A percentile compares a stretch with the other conserved stretches of the same genome.
These are phyloP conservation scores for Silene conica DNA, from an alignment of 148 eudicot genomes.

Conservation along the genomic window DNA sequence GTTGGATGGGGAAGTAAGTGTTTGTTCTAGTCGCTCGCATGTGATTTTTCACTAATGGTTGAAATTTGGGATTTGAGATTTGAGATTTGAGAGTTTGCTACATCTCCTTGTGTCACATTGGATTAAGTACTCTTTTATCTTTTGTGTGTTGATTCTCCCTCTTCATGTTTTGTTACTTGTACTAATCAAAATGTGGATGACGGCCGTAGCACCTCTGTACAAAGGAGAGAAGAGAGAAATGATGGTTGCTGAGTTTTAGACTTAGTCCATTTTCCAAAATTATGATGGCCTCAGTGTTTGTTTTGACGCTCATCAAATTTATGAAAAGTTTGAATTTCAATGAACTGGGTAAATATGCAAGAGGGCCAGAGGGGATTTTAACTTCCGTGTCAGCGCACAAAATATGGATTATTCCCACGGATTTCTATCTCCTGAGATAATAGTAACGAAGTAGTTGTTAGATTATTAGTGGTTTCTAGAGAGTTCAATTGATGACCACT, in stretches of 20 bases:
- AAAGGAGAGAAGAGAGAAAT: background rate
- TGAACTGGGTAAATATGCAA: background rate
- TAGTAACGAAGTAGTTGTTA: no score
- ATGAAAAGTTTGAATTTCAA: no score
- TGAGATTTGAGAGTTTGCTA: background rate
- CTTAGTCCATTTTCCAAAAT: background rate
- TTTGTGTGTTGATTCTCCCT: background rate
- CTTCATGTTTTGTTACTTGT: background rate
- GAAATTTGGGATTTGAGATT: background rate
- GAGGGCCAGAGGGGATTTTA: background rate
- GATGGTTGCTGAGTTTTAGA: background rate
- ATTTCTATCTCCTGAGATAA: no score
- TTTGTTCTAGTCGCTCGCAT: constrained; percentile 5
- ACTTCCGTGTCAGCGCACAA: background rate
- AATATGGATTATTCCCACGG: no score
- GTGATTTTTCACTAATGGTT: background rate
- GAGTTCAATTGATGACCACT: background rate
- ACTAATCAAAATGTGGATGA: background rate
- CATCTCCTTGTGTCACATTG: background rate
- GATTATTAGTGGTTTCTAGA: no score
- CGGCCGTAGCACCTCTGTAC: background rate
- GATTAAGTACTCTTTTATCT: background rate
- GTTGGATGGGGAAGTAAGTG: constrained; percentile 98
- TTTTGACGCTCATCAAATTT: no score
- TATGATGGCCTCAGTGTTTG: background rate